A percentile compares a stretch with the other conserved stretches of the same genome.
These are phyloP conservation scores for Aquanectria penicillioides DNA, from an alignment of 2,329 filamentous ascomycete species.

Conservation along the genomic window DNA sequence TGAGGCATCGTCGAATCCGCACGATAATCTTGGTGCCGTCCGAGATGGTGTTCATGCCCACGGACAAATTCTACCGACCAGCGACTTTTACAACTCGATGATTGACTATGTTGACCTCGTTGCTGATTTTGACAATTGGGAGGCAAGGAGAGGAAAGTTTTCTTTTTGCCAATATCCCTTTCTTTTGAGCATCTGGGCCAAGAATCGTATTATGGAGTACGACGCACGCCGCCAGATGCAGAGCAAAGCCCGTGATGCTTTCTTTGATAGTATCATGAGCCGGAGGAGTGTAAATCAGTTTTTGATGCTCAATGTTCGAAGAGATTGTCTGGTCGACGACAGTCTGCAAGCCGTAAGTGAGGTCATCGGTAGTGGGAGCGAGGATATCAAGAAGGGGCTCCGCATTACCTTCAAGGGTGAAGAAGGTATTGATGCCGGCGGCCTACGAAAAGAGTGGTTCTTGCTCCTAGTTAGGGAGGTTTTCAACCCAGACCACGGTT, in stretches of 20 bases:
- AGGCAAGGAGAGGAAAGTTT: conserved; percentile 77
- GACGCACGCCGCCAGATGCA: conserved; percentile 92
- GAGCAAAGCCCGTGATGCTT: conserved; percentile 85
- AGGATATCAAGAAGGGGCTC: conserved; percentile 90
- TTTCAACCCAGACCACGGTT: conserved; percentile 90
- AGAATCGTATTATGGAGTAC: conserved; percentile 89
- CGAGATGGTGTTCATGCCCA: conserved; percentile 47
- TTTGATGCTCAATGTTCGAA: conserved; percentile 78
- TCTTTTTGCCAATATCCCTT: conserved; percentile 94
- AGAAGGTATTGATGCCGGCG: conserved; percentile 91
- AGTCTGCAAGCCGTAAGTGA: conserved; percentile 87
- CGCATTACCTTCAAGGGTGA: conserved; percentile 88
- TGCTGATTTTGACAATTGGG: conserved; percentile 89
- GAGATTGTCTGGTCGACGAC: conserved; percentile 89
- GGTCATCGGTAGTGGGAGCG: conserved; percentile 80
- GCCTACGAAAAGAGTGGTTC: conserved; percentile 95
- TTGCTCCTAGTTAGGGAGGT: conserved; percentile 87
- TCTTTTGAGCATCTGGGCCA: conserved; percentile 89
- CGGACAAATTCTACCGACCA: conserved; percentile 79
- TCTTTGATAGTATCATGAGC: conserved; percentile 88
- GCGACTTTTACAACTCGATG: conserved; percentile 87
- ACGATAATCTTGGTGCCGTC: conserved; percentile 39
- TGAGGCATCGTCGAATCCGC: conserved; percentile 27
- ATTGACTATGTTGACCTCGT: conserved; percentile 89
- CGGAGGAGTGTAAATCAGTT: conserved; percentile 79